Evolutionary conservation across 2,329 filamentous ascomycete species (phyloP), one percentile per base, ranked within the genome.

Genomic region (Aspergillus cejpii): DNA sequence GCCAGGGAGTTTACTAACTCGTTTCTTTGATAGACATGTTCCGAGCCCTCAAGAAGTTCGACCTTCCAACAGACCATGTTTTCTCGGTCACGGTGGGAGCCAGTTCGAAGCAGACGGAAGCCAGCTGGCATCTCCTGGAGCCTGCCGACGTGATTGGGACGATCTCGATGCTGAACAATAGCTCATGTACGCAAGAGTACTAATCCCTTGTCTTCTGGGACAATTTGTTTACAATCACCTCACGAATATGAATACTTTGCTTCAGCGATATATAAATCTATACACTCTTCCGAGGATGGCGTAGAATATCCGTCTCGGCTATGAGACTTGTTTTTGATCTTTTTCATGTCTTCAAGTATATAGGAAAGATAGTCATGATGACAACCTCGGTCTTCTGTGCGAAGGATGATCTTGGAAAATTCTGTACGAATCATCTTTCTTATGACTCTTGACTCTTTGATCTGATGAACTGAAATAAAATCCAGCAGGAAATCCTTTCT

Each of bases 81-180:
- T 97, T 94, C 69, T 87, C 88, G 1, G 87, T 94, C 34, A 95
- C 89, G 0, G 87, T 97, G 2, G 92, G 92, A 2, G 85, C 89
- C 4, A 92, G 85, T 67, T 90, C 85, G 44, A 96, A 96, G 74
- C 84, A 89, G 60, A 97, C 92, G 2, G 74, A 94, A 44, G 92
- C 92, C 12, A 83, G 81, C 55, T 96, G 87, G 83, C 90, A 96
- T 66, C 72, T 97, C 8, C 76, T 94, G 6, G 90, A 96, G 64
- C 89, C 92, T 0, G 74, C 81, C 46, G 90, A 97, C 65, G 89
- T 97, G 44, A 84, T 97, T 55, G 83, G 86, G 26, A 72, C 73
- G 17, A 67, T 80, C 28, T 71, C 72, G 20, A 61, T 76, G 52
- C 67, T 80, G n/a, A 78, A 78, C 51, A 76, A 70, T 44, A 71